These are phyloP conservation scores for Luffa acutangula DNA, from an alignment of 306 rosid species.

Conservation along the genomic window DNA sequence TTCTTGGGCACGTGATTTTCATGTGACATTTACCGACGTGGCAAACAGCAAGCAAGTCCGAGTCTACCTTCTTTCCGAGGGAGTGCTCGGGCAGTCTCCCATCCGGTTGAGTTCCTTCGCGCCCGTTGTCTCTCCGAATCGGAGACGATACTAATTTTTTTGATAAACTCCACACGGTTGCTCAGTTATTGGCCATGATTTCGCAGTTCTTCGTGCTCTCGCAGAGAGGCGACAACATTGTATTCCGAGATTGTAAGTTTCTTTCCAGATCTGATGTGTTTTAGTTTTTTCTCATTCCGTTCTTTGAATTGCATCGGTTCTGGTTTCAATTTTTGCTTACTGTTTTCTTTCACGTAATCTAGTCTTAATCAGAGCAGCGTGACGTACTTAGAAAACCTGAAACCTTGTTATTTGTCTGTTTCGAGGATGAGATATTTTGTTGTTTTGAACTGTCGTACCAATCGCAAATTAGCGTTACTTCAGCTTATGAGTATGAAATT, in stretches of 20 bases:
- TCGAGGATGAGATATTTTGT: neutral
- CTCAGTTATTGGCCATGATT: constrained; percentile 33
- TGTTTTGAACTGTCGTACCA: neutral
- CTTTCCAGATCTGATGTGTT: neutral
- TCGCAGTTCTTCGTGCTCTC: constrained; percentile 94
- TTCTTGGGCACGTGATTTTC: neutral
- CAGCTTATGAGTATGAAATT: neutral
- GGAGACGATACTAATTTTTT: neutral
- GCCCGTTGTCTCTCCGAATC: neutral
- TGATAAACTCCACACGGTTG: neutral
- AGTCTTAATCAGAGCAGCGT: neutral
- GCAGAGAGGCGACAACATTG: constrained; percentile 86
- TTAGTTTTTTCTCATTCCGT: neutral
- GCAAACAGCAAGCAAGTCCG: neutral
- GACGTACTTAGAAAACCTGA: neutral
- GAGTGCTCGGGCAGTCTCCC: neutral
- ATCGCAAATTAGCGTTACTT: neutral
- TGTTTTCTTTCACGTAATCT: neutral
- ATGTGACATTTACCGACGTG: neutral
- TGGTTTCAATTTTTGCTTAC: neutral
- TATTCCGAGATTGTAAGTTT: constrained; percentile 75
- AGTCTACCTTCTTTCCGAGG: neutral
- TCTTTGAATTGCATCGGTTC: neutral
- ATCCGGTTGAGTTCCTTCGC: neutral
- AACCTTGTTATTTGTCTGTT: neutral